Conservation (phyloP, 163 green algal species). For the Scenedesmus sp. region DNA sequence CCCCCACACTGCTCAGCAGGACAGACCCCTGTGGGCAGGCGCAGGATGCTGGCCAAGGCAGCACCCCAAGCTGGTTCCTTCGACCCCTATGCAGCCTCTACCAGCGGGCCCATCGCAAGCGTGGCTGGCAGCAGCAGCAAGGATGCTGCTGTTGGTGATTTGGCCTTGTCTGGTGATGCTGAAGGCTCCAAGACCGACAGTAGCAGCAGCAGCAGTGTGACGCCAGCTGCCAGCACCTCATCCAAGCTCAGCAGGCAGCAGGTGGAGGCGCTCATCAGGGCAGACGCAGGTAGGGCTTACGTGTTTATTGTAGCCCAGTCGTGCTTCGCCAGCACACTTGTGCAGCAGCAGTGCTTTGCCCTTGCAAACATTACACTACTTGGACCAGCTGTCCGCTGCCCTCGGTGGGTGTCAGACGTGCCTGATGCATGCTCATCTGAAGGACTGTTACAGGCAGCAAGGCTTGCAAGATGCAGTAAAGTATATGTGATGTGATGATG, state of each 20-base stretch:
- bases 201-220: neutral
- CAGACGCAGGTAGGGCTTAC: neutral
- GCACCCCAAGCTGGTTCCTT: neutral
- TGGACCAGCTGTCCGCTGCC: too few species aligned
- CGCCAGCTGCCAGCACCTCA: neutral
- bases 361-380: too few species aligned
- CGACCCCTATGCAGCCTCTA: neutral
- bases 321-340: too few species aligned
- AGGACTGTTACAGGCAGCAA: too few species aligned
- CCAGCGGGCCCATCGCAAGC: neutral
- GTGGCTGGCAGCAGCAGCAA: neutral
- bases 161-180: neutral
- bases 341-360: too few species aligned
- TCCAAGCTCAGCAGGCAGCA: neutral
- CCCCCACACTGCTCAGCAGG: neutral
- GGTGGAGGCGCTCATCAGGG: neutral
- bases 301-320: too few species aligned
- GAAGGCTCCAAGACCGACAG: neutral
- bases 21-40: neutral
- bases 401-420: too few species aligned
- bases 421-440: too few species aligned
- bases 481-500: too few species aligned
- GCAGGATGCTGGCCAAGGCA: neutral
- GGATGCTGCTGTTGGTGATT: too few species aligned
- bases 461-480: too few species aligned